Conservation (phyloP, 116 monocot species). For the Dioscorea cayenensis region DNA sequence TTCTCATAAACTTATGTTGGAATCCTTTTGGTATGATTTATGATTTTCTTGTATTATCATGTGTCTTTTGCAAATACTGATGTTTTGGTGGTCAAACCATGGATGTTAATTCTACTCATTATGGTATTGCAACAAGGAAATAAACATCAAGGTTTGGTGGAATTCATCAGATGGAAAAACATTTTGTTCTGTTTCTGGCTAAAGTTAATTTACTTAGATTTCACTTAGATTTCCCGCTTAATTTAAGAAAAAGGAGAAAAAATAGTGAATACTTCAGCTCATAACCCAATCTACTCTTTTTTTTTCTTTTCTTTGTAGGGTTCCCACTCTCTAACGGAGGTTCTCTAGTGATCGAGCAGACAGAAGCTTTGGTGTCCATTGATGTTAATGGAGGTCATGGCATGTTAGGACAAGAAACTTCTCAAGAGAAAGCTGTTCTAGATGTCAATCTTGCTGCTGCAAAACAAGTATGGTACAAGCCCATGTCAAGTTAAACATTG, state of each 20-base stretch:
- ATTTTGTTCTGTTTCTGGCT: too few species aligned
- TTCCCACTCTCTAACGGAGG: conserved; percentile 87
- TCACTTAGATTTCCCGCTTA: too few species aligned
- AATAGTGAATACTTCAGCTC: too few species aligned
- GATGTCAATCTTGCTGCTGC: conserved; percentile 95
- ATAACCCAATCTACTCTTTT: too few species aligned
- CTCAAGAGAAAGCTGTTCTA: conserved; percentile 83
- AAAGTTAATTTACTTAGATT: too few species aligned
- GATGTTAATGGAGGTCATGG: conserved; percentile 94
- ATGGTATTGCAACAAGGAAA: too few species aligned
- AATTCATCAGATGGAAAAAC: too few species aligned
- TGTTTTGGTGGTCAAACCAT: too few species aligned
- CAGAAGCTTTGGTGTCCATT: conserved; percentile 92
- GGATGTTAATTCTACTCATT: too few species aligned
- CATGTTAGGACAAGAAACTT: conserved; percentile 75
- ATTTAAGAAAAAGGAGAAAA: too few species aligned
- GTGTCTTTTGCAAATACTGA: background rate
- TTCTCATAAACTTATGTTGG: background rate
- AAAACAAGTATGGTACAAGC: conserved; percentile 66
- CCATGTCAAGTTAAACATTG: background rate
- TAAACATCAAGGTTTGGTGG: too few species aligned
- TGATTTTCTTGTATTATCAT: background rate
- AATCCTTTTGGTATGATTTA: background rate
- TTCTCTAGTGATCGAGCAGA: conserved; percentile 95
- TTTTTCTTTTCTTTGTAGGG: conserved; percentile 30